Percentiles rank a stretch among this genome's conserved stretches.
phyloP scores from a whole-genome alignment of 139 green algal species.

The Chlorella sp. region DNA sequence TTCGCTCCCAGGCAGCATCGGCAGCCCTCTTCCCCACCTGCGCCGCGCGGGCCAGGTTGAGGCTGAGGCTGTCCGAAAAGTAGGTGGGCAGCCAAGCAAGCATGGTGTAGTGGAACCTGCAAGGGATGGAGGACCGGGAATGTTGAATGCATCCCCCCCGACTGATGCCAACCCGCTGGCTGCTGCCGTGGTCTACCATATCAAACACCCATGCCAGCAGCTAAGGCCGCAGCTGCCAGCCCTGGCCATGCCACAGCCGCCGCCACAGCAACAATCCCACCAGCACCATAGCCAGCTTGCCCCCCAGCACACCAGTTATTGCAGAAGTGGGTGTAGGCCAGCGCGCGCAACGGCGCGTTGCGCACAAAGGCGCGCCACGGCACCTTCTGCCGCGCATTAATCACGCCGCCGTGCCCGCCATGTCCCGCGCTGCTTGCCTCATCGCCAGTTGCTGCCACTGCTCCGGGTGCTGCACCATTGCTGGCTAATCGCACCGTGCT shows the following conservation, averaged over 20 bases:
- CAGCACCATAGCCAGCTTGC: too few species aligned
- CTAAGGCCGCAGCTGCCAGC: too few species aligned
- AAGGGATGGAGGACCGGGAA: not conserved
- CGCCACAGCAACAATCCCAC: too few species aligned
- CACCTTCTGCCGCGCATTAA: constrained; percentile 45
- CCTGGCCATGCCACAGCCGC: too few species aligned
- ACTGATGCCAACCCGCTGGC: too few species aligned
- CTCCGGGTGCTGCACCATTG: not conserved
- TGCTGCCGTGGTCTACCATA: not conserved
- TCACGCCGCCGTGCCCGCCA: constrained; percentile 13
- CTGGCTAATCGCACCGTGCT: not conserved
- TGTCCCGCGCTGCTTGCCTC: not conserved
- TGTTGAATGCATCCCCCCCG: too few species aligned
- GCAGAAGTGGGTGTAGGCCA: constrained; percentile 96
- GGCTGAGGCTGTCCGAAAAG: constrained; percentile 85
- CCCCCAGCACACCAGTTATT: constrained; percentile 93
- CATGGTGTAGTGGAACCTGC: constrained; percentile 94
- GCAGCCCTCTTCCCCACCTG: constrained; percentile 28
- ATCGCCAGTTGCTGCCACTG: not conserved
- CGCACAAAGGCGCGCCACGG: constrained; percentile 92
- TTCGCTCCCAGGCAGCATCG: too few species aligned
- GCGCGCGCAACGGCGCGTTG: constrained; percentile 71
- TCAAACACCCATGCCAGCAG: not conserved
- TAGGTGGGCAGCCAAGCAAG: constrained; percentile 98
- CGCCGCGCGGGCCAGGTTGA: constrained; percentile 83